Evolutionary conservation across 2,329 filamentous ascomycete species (phyloP).

Genomic region (Alternaria triticina): DNA sequence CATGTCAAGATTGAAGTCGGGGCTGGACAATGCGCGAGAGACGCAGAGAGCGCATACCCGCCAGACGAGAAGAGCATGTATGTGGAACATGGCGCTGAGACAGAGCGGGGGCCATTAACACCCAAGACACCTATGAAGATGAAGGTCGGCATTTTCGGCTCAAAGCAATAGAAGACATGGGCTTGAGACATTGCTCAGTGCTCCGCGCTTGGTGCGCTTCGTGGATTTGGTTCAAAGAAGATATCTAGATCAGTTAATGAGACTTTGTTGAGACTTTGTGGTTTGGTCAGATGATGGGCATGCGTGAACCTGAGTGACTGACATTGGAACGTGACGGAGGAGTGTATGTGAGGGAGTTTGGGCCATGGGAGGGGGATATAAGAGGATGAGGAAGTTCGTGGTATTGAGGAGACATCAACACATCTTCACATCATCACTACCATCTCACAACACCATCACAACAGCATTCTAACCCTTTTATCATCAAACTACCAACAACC

Average conservation of each 20-base stretch:
- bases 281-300: background rate
- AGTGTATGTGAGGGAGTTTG: background rate
- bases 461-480: background rate
- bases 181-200: background rate
- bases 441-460: background rate
- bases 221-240: background rate
- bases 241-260: background rate
- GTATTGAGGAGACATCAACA: background rate
- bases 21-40: background rate
- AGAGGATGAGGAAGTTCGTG: background rate
- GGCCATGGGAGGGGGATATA: background rate
- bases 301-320: background rate
- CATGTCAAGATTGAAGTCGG: conserved; percentile 28
- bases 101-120: background rate
- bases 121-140: conserved; percentile 4
- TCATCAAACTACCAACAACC: background rate
- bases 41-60: background rate
- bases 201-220: background rate
- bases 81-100: background rate
- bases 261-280: background rate
- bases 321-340: background rate
- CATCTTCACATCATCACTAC: background rate
- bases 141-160: conserved; percentile 12
- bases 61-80: conserved; percentile 1
- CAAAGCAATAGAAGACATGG: background rate